Evolutionary conservation across 345 rosid genomes (phyloP), one percentile per base, ranked within the genome.

Genomic region (Barbarea vulgaris): DNA sequence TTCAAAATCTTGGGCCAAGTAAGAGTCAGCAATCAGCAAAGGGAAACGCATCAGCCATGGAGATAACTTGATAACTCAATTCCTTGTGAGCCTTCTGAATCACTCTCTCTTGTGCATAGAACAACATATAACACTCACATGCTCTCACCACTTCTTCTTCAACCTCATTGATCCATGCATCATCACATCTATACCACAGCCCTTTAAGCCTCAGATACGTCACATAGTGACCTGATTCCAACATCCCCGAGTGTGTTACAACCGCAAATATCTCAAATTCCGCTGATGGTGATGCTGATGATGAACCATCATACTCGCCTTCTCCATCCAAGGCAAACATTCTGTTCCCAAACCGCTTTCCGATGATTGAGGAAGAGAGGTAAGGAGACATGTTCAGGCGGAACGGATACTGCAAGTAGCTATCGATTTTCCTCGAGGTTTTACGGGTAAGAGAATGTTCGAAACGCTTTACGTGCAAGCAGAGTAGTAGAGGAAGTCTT

Each of bases 121-220:
- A 91, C 76, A 83, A 70, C 98, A 93, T 91, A 68, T 93, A 93
- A 30, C 96, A 89, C 65, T 93, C 93, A 24, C 96, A 91, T 69
- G 89, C 87, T 82, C 97, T 86, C 57, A 93, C 98, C 27, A 80
- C 78, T 41, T 81, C 87, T 73, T 93, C 98, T 73, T 93, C 92
- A 31, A 93, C 98, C 82, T 84, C 94, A 31, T 78, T 87, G 77
- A 91, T 80, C 98, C 98, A 93, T 15, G 97, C 88, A 67, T 93
- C 98, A 30, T 93, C 98, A 65, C 97, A 93, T 85, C 64, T 89
- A 81, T 93, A 93, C 98, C 98, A 93, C 79, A 83, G 81, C 65
- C 87, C 84, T 70, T 85, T 77, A 21, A 89, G 78, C 57, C 91
- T 87, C 69, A 93, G 77, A 46, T 85, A 93, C 2, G 96, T 93